Conservation (phyloP, 352 stramenopile genomes). For the Globisporangium yorkense region DNA sequence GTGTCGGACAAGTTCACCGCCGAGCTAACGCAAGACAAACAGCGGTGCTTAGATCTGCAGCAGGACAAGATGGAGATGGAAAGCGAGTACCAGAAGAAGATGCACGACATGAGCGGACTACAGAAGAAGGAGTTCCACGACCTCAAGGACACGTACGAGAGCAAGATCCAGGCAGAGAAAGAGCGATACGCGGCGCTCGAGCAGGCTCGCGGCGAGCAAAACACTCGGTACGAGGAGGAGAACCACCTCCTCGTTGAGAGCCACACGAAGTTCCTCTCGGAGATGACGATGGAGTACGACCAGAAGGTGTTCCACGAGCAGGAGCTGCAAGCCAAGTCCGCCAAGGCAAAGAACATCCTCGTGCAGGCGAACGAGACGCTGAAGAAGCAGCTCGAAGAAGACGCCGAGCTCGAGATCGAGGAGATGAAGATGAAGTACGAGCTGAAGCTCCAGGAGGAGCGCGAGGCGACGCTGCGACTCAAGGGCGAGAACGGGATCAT, state of each 20-base stretch:
- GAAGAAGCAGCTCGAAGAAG: conserved; percentile 90
- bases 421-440: conserved; percentile 91
- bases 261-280: conserved; percentile 81
- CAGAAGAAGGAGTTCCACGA: conserved; percentile 90
- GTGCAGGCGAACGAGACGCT: conserved; percentile 87
- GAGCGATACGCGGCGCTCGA: conserved; percentile 83
- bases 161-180: conserved; percentile 89
- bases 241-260: conserved; percentile 74
- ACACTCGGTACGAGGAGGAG: conserved; percentile 66
- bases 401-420: conserved; percentile 92
- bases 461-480: conserved; percentile 89
- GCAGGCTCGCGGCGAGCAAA: conserved; percentile 67
- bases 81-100: conserved; percentile 88
- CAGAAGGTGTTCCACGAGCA: conserved; percentile 87
- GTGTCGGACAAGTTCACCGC: conserved; percentile 91
- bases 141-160: conserved; percentile 88
- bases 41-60: conserved; percentile 85
- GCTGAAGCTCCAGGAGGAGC: conserved; percentile 83
- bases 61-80: conserved; percentile 91
- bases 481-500: conserved; percentile 96
- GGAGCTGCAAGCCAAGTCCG: conserved; percentile 57
- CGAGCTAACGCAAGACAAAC: conserved; percentile 91
- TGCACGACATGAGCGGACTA: conserved; percentile 84
- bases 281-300: conserved; percentile 91
- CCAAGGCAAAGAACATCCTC: conserved; percentile 58